Base-by-base conservation (phyloP, 768 basidiomycete species). In the Suillus subaureus region DNA sequence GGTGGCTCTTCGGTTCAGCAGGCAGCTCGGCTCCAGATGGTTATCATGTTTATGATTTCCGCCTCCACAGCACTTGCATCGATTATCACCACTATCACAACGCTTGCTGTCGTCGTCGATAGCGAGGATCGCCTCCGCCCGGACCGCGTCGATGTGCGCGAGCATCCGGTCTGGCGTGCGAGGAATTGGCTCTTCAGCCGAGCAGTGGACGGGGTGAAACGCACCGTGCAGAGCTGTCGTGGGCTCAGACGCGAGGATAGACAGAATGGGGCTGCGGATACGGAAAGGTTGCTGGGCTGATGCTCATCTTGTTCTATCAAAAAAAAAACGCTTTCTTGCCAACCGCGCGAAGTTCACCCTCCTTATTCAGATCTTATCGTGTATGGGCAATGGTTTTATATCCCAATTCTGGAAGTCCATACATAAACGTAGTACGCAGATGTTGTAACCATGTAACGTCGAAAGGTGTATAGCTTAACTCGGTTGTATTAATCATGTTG, bases 11-110 rank as follows among this genome's bases (percentile, higher is more conserved):
- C 89, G 37, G 91, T 96, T 49, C 84, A 92, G 23, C 93, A 94
- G 76, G 95, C 94, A 0, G 92, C 92, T 2, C 87, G 88, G 61
- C 79, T 96, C 18, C 95, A 96, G 70, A 95, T 95, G 90, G 88
- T 96, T 65, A 93, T 96, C 79, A 92, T 95, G 88, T 96, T 96
- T 77, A 92, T 96, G 90, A 93, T 96, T 54, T 88, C 89, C 3
- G 88, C 93, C 0, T 85, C 87, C 65, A 90, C 91, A 0, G 86
- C 89, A 0, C 83, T 96, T 31, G 85, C 90, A 15, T 83, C 89
- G 3, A 88, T 93, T 62, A 79, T 85, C 61, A 85, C 87, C 3
- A 89, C 89, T 1, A 76, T 89, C 64, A 78, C 87, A 49, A 82
- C 87, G 8, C 82, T 95, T 9, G 73, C 74, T 4, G 82, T 90